A percentile compares a stretch with the other conserved stretches of the same genome.
These are phyloP conservation scores for Rhodotorula sp. DNA, from an alignment of 1,284 basidiomycete genomes.

Conservation along the genomic window DNA sequence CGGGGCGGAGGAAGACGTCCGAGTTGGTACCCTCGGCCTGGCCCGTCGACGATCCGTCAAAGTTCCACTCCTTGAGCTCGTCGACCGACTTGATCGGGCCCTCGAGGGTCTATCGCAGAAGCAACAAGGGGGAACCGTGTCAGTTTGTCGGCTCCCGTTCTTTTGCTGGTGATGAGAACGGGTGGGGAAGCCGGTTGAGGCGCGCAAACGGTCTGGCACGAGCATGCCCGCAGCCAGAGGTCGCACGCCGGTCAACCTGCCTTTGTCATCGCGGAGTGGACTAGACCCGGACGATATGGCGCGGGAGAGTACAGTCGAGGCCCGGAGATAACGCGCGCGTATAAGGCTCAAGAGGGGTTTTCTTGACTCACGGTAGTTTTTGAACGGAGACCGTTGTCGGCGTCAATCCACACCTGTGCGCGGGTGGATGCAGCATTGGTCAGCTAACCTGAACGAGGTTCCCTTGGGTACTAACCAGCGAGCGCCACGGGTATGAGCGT, in stretches of 20 bases:
- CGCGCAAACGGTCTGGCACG: neutral
- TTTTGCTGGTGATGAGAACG: no score
- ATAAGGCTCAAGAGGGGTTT: neutral
- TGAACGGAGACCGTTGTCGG: constrained; percentile 83
- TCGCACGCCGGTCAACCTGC: no score
- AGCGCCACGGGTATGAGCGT: neutral
- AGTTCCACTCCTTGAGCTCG: constrained; percentile 95
- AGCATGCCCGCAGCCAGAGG: neutral
- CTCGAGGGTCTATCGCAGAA: constrained; percentile 64
- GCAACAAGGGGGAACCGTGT: neutral
- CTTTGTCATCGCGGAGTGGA: no score
- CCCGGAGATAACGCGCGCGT: neutral
- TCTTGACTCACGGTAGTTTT: constrained; percentile 68
- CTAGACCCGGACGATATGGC: no score
- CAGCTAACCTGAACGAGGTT: constrained; percentile 51
- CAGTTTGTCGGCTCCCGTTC: neutral
- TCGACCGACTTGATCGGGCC: constrained; percentile 80
- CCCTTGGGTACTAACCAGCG: neutral
- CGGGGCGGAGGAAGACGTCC: constrained; percentile 96
- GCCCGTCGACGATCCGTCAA: constrained; percentile 95
- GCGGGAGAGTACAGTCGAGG: no score
- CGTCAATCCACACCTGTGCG: constrained; percentile 84
- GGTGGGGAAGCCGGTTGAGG: neutral
- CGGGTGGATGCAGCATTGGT: neutral
- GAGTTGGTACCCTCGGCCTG: constrained; percentile 94